Base-by-base conservation (phyloP, 2,329 filamentous ascomycete species). In the Pseudogymnoascus sp. region DNA sequence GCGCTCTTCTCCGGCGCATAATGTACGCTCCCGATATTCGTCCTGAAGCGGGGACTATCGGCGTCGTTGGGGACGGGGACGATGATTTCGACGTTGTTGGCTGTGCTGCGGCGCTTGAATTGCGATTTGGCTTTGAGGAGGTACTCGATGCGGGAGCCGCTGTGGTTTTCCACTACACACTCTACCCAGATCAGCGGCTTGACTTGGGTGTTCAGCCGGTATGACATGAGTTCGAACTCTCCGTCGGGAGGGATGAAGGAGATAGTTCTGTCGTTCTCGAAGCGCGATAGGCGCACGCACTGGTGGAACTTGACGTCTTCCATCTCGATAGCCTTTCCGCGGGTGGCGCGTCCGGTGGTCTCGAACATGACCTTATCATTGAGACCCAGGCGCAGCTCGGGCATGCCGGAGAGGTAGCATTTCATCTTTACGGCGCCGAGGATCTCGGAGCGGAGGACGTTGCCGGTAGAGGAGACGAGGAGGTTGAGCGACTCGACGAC, bases 321-420 rank as follows among this genome's bases (percentile, higher is more conserved):
- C 94, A 99, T 99, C 78, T 99, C 94, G 67, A 99, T 94, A 8
- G 94, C 91, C 78, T 99, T 99, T 65, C 94, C 94, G 71, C 94
- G 82, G 42, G 93, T 97, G 14, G 93, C 91, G 66, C 94, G 84
- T 28, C 94, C 94, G 0, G 94, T 99, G 3, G 92, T 96, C 78
- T 99, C 94, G 73, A 99, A 99, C 94, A 99, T 99, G 76, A 91
- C 94, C 78, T 99, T 99, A 80, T 99, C 94, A 79, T 99, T 99
- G 73, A 99, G 79, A 4, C 94, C 94, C 60, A 99, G 78, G 28
- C 94, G 88, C 72, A 99, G 78, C 78, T 99, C 94, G 10, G 94
- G 94, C 94, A 99, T 99, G 64, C 94, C 94, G 56, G 91, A 96
- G 14, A 99, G 82, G 74, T 99, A 99, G 78, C 94, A 99, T 79